Evolutionary conservation across 169 alveolate genomes (phyloP), one percentile per base, ranked within the genome.

Genomic region (Eimeria sp.): DNA sequence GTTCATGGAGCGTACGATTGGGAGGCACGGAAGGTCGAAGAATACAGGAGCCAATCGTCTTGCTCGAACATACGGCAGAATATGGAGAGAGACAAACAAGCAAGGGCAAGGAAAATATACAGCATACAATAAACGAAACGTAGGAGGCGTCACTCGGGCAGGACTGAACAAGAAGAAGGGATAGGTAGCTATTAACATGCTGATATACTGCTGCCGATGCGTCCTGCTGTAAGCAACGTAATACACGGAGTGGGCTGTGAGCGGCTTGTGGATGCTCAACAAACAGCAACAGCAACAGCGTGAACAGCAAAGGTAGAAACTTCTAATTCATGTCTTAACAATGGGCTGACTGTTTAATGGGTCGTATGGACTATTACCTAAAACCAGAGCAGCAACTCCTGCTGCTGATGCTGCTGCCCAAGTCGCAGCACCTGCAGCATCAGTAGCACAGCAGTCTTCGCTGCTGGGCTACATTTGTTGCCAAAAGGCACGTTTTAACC

Each of bases 381-480:
- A 78, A 78, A 78, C 68, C 14, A 52, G 66, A 52, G 71, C 88
- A 78, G 88, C 88, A 78, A 46, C 88, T 27, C 88, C 88, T 30
- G 88, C 88, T 78, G 88, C 88, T 78, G 68, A 46, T 78, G 71
- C 88, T 46, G 66, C 88, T 78, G 71, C 88, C 66, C 88, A 54
- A 54, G 88, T 78, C n/a, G 66, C 88, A 49, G 68, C 68, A 30
- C 52, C 88, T 27, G 88, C 68, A 78, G 66, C 88, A 43, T 23
- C 87, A 43, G 87, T 49, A 27, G 87, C 87, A 25, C 64, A 77
- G 87, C 87, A 46, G 87, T 66, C 1, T 68, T 46, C 25, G 66
- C 40, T 27, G 66, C 68, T 25, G 30, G 23, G 68, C 66, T 54
- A 46, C 88, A n/a, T 43, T n/a, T 78, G 88, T 52, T 52, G 88